A percentile compares a stretch with the other conserved stretches of the same genome.
Conservation (phyloP, 2,329 filamentous ascomycete species). For the Leptodontidium sp. region DNA sequence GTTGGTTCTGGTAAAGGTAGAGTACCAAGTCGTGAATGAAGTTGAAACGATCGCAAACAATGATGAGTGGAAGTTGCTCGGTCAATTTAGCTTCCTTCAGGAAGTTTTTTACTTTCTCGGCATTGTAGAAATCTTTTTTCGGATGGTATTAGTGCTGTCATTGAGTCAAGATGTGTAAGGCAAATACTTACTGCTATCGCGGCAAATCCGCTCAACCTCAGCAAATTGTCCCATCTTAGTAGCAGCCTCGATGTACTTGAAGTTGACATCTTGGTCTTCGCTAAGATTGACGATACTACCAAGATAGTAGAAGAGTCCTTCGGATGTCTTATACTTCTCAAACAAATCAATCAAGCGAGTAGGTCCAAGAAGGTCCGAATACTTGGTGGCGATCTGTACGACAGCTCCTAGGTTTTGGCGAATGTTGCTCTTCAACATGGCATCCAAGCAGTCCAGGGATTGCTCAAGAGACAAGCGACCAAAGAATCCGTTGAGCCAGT, state of each 20-base stretch:
- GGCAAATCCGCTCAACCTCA: slow-evolving; percentile 96
- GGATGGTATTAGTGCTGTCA: background rate
- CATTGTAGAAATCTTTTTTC: slow-evolving; percentile 71
- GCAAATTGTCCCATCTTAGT: slow-evolving; percentile 93
- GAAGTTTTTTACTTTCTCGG: slow-evolving; percentile 99
- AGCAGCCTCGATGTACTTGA: slow-evolving; percentile 99
- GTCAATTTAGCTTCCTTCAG: slow-evolving; percentile 92
- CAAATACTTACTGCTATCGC: slow-evolving; percentile 74
- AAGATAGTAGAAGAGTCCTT: slow-evolving; percentile 97
- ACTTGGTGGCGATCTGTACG: slow-evolving; percentile 96
- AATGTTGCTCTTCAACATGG: slow-evolving; percentile 96
- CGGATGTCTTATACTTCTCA: slow-evolving; percentile 96
- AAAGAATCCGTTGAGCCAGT: slow-evolving; percentile 94
- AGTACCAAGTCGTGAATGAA: slow-evolving; percentile 97
- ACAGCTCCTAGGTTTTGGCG: slow-evolving; percentile 96
- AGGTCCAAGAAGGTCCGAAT: slow-evolving; percentile 93
- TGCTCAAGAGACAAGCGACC: slow-evolving; percentile 95
- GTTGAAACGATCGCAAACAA: slow-evolving; percentile 99
- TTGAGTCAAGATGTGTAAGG: background rate
- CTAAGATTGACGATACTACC: slow-evolving; percentile 98
- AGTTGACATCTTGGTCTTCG: slow-evolving; percentile 93
- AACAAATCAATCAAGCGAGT: slow-evolving; percentile 89
- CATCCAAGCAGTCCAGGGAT: slow-evolving; percentile 90
- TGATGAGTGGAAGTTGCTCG: slow-evolving; percentile 95
- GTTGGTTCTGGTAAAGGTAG: slow-evolving; percentile 98